Base-by-base conservation (phyloP, 2,329 filamentous ascomycete species). In the Phaeosphaeriaceae sp. region DNA sequence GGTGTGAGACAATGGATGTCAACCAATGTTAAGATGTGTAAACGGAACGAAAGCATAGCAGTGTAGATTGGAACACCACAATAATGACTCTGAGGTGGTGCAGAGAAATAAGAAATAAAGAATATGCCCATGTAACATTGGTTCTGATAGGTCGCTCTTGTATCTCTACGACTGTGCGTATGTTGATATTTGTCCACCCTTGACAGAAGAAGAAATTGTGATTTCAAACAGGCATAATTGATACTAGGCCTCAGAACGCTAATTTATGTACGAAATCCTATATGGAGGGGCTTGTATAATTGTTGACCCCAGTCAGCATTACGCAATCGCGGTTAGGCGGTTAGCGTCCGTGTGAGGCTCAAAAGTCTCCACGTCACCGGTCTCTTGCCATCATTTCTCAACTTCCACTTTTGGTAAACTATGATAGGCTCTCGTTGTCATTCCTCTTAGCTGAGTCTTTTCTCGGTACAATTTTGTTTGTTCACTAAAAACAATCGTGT, bases 41-140 rank as follows among this genome's bases (percentile, higher is more conserved):
- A 58, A 56, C 20, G 55, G 50, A 48, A 51, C 53, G 41, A 47
- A 56, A 56, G 49, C 51, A 58, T 46, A 57, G 60, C 50, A 60
- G 61, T 60, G 58, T 66, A 68, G 61, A 68, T 62, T 67, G 61
- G 48, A 64, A 57, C 56, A 64, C 62, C 63, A 64, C 56, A 48
- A 63, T 64, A 65, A 66, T 61, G 54, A 66, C 54, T 66, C 55
- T 63, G 60, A 56, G 45, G 61, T 66, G 64, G 62, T 65, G 58
- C 60, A 63, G 52, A 60, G 56, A 61, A 63, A 49, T 49, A 68
- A 47, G 60, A 65, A 66, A 67, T 54, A 66, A 56, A 59, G 32
- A 34, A 34, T n/a, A 15, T 34, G 32, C n/a, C 23, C 23, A 3
- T 3, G 23, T 26, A 26, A 8, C 23, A 26, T 26, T 26, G 23